Evolutionary conservation across 768 basidiomycete species (phyloP).

Genomic region (Boletus fagicola): DNA sequence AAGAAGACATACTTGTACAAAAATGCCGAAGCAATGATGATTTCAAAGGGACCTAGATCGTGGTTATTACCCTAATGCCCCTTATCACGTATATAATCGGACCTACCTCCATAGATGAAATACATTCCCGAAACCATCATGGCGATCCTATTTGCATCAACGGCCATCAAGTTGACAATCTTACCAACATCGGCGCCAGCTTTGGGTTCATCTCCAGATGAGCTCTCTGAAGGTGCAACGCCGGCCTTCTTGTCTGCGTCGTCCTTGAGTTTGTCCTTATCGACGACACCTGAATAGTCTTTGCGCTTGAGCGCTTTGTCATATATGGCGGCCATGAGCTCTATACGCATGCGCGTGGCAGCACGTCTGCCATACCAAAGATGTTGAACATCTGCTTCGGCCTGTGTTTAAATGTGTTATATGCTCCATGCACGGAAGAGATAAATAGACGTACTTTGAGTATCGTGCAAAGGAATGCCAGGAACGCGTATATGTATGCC

Average conservation of each 20-base stretch:
- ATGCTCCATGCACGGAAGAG: not conserved
- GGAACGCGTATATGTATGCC: conserved; percentile 77
- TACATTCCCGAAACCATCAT: conserved; percentile 56
- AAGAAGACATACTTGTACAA: conserved; percentile 60
- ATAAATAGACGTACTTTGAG: conserved; percentile 20
- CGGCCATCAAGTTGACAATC: conserved; percentile 87
- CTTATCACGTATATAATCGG: no score
- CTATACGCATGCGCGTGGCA: conserved; percentile 64
- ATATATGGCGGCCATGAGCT: conserved; percentile 84
- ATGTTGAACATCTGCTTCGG: conserved; percentile 69
- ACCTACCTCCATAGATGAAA: conserved; percentile 63
- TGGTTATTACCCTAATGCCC: not conserved
- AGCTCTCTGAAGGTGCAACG: conserved; percentile 23
- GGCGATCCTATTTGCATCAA: conserved; percentile 64
- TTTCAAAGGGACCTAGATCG: conserved; percentile 65
- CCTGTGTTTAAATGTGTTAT: conserved; percentile 30
- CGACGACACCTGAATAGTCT: conserved; percentile 77
- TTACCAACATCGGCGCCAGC: conserved; percentile 86
- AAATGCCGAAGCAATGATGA: conserved; percentile 68
- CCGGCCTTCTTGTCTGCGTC: conserved; percentile 25
- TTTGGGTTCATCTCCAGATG: conserved; percentile 48
- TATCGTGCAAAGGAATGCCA: conserved; percentile 62
- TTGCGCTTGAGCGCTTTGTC: conserved; percentile 83
- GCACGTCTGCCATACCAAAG: conserved; percentile 83
- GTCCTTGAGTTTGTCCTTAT: conserved; percentile 41